Evolutionary conservation across 805 yeast genomes (phyloP).

Genomic region (Jamesozyma rosinii): DNA sequence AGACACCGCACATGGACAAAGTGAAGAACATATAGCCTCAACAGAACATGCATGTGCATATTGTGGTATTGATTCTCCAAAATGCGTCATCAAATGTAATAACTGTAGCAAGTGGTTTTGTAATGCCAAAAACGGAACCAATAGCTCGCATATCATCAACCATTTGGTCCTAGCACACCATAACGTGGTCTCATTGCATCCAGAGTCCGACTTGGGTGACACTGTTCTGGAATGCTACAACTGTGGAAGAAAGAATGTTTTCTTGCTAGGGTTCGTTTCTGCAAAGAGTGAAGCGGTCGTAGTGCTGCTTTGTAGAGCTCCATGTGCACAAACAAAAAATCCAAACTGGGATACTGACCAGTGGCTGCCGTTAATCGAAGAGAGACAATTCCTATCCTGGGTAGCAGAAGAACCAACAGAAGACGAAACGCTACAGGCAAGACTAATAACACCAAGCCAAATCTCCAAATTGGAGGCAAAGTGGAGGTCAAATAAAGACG

Average conservation of each 20-base stretch:
- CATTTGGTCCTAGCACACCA: conserved; percentile 79
- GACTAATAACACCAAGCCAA: conserved; percentile 51
- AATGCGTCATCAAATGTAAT: conserved; percentile 65
- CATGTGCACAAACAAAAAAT: conserved; percentile 73
- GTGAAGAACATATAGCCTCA: not conserved
- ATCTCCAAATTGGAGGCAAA: conserved; percentile 66
- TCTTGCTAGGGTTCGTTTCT: conserved; percentile 74
- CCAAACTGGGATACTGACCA: conserved; percentile 77
- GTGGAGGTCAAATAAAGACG: conserved; percentile 67
- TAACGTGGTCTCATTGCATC: conserved; percentile 62
- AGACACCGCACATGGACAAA: not conserved
- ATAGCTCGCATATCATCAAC: conserved; percentile 74
- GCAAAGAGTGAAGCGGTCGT: conserved; percentile 83
- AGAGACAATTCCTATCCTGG: conserved; percentile 74
- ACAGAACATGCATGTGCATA: conserved; percentile 40
- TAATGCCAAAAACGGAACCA: conserved; percentile 51
- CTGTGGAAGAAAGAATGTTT: conserved; percentile 76
- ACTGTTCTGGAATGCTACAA: conserved; percentile 80
- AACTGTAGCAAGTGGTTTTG: conserved; percentile 84
- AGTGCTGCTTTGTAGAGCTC: conserved; percentile 77
- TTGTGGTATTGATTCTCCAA: conserved; percentile 62
- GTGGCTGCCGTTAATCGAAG: conserved; percentile 82
- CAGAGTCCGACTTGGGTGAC: conserved; percentile 78
- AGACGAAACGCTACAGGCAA: conserved; percentile 48
- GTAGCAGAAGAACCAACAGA: conserved; percentile 63